These are phyloP conservation scores for Aquanectria penicillioides DNA, from an alignment of 2,329 filamentous ascomycete species.

Conservation along the genomic window DNA sequence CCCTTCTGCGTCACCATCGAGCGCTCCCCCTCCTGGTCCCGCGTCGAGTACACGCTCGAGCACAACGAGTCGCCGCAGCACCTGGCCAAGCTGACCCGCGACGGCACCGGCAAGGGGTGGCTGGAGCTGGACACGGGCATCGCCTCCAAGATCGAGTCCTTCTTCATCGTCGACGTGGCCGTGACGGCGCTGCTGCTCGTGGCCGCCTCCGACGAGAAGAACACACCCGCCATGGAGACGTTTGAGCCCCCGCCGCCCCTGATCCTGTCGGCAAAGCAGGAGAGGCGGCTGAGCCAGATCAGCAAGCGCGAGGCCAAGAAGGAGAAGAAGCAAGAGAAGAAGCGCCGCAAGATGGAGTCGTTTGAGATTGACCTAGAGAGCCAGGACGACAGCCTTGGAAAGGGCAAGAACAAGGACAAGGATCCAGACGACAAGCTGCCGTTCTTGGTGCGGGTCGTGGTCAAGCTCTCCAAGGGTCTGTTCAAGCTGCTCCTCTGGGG, in stretches of 20 bases:
- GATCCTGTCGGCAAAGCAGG: constrained; percentile 34
- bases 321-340: constrained; percentile 44
- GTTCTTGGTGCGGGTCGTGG: constrained; percentile 57
- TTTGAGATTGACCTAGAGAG: constrained; percentile 72
- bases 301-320: constrained; percentile 44
- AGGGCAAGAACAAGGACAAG: constrained; percentile 49
- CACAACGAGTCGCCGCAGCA: constrained; percentile 70
- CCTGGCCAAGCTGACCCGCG: constrained; percentile 68
- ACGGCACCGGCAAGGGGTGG: constrained; percentile 68
- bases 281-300: constrained; percentile 44
- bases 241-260: constrained; percentile 67
- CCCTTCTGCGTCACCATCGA: constrained; percentile 71
- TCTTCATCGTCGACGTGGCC: constrained; percentile 71
- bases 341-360: constrained; percentile 59
- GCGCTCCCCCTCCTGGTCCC: constrained; percentile 67
- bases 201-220: constrained; percentile 65
- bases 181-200: constrained; percentile 69
- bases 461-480: constrained; percentile 61
- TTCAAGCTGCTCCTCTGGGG: constrained; percentile 70
- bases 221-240: constrained; percentile 54
- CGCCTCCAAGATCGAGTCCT: constrained; percentile 67
- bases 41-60: constrained; percentile 72
- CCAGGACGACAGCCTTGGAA: constrained; percentile 59
- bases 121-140: constrained; percentile 70
- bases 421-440: constrained; percentile 61